Base-by-base conservation (phyloP, 129 eudicot species). In the Chrysanthemum lavandulifolium region DNA sequence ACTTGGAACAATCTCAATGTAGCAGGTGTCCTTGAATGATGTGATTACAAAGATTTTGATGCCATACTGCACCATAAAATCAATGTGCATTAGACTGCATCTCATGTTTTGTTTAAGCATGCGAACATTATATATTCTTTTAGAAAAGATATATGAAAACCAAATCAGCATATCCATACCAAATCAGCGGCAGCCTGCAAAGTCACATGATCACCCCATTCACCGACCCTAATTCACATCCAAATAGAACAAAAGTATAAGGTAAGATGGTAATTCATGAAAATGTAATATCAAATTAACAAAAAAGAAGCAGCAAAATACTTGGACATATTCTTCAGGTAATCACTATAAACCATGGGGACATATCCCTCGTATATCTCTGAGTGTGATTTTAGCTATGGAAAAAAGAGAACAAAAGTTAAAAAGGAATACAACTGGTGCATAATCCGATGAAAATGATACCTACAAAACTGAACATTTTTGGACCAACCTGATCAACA, bases 171-270 rank as follows among this genome's bases (percentile, higher is more conserved):
- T 0, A 52, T 16, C 59, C 75, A 52, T 76, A 93, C 98, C 84
- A 91, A 84, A 84, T 93, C 96, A 68, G 98, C 95, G 73, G 96
- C 98, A 78, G 98, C 98, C 83, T 89, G 98, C 76, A 93, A 82
- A 47, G 98, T 89, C 81, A 93, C 98, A 80, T 93, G 98, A 93
- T 93, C 98, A 54, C 98, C 96, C 98, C 96, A 93, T 80, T 93
- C 96, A 50, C 97, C 95, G 36, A 71, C 82, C 96, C 98, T 89
- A 55, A 18, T 74, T 54, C 21, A 54, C 66, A 71, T 76, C 43
- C 58, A 69, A 16, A 67, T 13, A 40, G 47, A 80, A 65, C 52
- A 47, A 55, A 80, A 61, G 54, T 72, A 23, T 10, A 76, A 10
- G 31, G 66, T 78, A 72, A 75, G 33, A 71, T 71, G 63, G 36